These are phyloP conservation scores for Dendrobium chrysotoxum DNA, from an alignment of 106 monocot genomes.

Conservation along the genomic window DNA sequence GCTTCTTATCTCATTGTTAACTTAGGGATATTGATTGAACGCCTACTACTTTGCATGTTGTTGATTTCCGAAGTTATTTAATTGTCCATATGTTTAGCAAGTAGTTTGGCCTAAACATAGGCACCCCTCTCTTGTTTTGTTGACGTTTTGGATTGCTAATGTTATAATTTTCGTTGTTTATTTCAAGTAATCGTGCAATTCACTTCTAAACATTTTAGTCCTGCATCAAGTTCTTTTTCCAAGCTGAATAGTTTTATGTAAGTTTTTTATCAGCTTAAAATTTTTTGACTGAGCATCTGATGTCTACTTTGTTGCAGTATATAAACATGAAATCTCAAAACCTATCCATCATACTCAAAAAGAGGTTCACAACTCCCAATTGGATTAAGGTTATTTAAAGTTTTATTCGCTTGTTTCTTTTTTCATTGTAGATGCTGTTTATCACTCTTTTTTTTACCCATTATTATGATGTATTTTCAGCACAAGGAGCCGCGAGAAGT, in stretches of 20 bases:
- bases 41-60: too few species aligned
- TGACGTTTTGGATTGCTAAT: too few species aligned
- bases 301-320: conserved; percentile 46
- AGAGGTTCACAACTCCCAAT: conserved; percentile 88
- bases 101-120: too few species aligned
- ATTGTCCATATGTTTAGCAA: too few species aligned
- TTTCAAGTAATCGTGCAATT: too few species aligned
- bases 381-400: conserved; percentile 78
- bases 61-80: too few species aligned
- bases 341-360: conserved; percentile 68
- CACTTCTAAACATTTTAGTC: too few species aligned
- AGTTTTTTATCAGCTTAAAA: background rate
- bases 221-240: background rate
- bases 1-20: too few species aligned
- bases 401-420: background rate
- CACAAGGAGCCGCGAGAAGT: conserved; percentile 99
- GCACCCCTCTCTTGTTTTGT: too few species aligned
- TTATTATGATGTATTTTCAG: conserved; percentile 33
- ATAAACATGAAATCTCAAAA: conserved; percentile 90
- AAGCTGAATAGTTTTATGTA: background rate
- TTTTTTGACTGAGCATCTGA: background rate
- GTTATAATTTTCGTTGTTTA: too few species aligned
- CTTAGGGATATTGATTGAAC: too few species aligned
- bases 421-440: background rate
- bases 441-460: background rate